phyloP scores from a whole-genome alignment of 1,139 yeast species.

The Geotrichum bryndzae region DNA sequence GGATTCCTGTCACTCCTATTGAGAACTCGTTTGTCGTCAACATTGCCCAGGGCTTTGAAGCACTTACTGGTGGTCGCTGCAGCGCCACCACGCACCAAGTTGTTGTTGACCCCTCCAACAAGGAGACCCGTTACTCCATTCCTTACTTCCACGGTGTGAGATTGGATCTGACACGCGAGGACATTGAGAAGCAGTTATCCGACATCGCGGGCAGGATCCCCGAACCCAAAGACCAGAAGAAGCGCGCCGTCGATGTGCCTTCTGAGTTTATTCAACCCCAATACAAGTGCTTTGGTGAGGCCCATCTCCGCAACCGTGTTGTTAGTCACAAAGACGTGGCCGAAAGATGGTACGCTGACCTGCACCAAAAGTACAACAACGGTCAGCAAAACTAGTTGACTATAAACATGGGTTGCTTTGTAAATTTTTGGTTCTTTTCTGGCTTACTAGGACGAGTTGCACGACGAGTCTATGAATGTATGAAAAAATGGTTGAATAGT shows the following conservation, averaged over 20 bases:
- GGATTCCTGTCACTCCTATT: conserved; percentile 47
- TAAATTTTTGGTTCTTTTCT: too few species aligned
- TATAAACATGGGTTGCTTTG: background rate
- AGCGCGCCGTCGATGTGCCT: conserved; percentile 33
- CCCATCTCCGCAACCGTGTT: conserved; percentile 57
- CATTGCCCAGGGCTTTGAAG: conserved; percentile 39
- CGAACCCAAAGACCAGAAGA: conserved; percentile 27
- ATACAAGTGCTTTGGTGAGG: conserved; percentile 44
- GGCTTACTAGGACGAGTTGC: background rate
- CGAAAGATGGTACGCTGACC: conserved; percentile 54
- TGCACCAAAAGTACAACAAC: conserved; percentile 30
- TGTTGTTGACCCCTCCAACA: conserved; percentile 47
- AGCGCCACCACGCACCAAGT: conserved; percentile 65
- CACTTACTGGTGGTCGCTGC: conserved; percentile 37
- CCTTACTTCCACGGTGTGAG: conserved; percentile 37
- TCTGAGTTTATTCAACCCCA: conserved; percentile 34
- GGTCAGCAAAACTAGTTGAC: background rate
- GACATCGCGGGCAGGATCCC: conserved; percentile 30
- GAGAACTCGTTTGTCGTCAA: conserved; percentile 34
- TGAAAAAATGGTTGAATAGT: too few species aligned
- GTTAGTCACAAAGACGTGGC: conserved; percentile 68
- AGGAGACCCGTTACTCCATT: conserved; percentile 33
- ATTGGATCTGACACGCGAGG: conserved; percentile 30
- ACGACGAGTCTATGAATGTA: background rate
- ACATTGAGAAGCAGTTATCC: conserved; percentile 28